Base-by-base conservation (phyloP, 129 eudicot species). In the Artemisia annua region DNA sequence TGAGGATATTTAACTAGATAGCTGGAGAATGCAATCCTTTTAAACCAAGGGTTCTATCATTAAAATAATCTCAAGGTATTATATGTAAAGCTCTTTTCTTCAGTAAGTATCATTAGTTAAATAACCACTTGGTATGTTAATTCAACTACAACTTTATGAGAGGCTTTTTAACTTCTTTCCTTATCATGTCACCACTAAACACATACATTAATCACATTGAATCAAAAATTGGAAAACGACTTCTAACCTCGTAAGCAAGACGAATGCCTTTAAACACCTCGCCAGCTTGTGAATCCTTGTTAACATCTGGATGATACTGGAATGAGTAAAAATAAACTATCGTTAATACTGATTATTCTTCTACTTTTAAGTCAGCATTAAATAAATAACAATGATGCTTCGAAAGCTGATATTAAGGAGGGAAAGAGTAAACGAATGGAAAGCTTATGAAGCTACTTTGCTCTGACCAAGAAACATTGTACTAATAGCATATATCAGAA, bases 241-340 rank as follows among this genome's bases (percentile, higher is more conserved):
- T 62, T 70, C 86, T 82, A 69, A 93, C 98, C 76, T 93, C 95
- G 69, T 93, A 93, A 52, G 98, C 98, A 15, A 66, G 84, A 70
- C 88, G 87, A 55, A 93, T 75, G 75, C 75, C 81, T 80, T 89
- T 89, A 79, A 93, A 93, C 55, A 81, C 87, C 78, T 85, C 98
- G 20, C 69, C 78, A 79, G 96, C 92, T 67, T 84, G 78, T 46
- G 85, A 69, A 73, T 86, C 92, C 84, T 93, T 93, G 90, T 87
- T 89, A 72, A 93, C 98, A 81, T 93, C 98, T 26, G 98, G 98
- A 83, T 93, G 98, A 82, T 81, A 93, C 98, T 93, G 95, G 11
- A 51, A 79, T 64, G 67, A 69, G 64, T 19, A 56, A 66, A 71
- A 69, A 58, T 19, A 61, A 66, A 71, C 17, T 20, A 76, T 15